Evolutionary conservation across 805 yeast genomes (phyloP).

Genomic region (Ogataea wickerhamii): DNA sequence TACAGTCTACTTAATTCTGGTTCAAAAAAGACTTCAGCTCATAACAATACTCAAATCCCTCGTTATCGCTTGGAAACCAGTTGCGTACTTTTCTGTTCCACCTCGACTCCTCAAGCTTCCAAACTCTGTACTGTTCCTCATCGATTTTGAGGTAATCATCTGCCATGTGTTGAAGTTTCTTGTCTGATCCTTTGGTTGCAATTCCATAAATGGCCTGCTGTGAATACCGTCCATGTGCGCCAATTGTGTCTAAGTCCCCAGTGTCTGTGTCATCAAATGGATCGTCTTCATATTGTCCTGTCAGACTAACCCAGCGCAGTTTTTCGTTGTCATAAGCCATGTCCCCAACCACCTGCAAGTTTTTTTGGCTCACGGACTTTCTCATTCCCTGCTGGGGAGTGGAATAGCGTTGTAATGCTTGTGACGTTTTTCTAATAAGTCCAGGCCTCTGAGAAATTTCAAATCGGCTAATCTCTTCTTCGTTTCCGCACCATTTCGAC

Average conservation of each 20-base stretch:
- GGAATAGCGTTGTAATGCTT: not conserved
- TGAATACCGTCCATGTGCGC: conserved; percentile 5
- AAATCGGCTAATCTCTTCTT: conserved; percentile 50
- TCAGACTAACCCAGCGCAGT: conserved; percentile 55
- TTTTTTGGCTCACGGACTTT: conserved; percentile 24
- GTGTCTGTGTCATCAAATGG: conserved; percentile 48
- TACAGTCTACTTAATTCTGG: conserved; percentile 23
- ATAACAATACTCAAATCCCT: conserved; percentile 26
- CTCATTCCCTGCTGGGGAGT: conserved; percentile 23
- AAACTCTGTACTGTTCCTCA: conserved; percentile 25
- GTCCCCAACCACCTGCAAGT: conserved; percentile 45
- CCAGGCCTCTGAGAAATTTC: conserved; percentile 40
- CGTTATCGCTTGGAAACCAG: conserved; percentile 33
- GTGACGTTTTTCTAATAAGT: conserved; percentile 27
- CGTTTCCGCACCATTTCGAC: conserved; percentile 64
- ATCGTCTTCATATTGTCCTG: conserved; percentile 38
- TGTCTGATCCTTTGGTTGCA: not conserved
- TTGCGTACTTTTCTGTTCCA: conserved; percentile 35
- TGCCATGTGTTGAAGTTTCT: not conserved
- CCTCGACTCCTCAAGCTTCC: conserved; percentile 32
- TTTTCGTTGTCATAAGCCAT: conserved; percentile 60
- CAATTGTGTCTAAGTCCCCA: conserved; percentile 20
- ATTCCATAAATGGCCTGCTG: not conserved
- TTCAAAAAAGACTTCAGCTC: conserved; percentile 30
- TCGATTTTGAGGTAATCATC: conserved; percentile 23